Evolutionary conservation across 768 basidiomycete species (phyloP), one percentile per base, ranked within the genome.

Genomic region (Auricularia cornea): DNA sequence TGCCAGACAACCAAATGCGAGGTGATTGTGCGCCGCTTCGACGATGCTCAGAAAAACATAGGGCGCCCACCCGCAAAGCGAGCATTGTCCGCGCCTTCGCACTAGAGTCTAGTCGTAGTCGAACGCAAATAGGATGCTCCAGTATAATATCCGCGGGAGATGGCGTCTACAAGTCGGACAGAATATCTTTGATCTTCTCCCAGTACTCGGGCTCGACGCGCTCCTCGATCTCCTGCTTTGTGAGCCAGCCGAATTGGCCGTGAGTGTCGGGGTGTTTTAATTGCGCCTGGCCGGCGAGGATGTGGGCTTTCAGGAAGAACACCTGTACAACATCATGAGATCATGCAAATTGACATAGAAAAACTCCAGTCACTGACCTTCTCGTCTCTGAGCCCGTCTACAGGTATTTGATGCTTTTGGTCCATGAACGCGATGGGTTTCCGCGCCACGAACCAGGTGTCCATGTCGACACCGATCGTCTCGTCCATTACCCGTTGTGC

Each of bases 301-400:
- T 91, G 71, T 97, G 94, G 23, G 85, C 92, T 72, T 97, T 97
- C 79, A 90, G 90, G 79, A 97, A 92, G 78, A 98, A 99, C 23
- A 90, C 81, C 94, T 97, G n/a, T n/a, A 69, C 0, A 44, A 56
- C 16, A 26, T 18, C 29, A 35, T 56, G 54, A 5, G 64, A 32
- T n/a, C n/a, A 65, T 60, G 10, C 26, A 3, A 20, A 33, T 26
- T 14, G 30, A 16, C 44, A 62, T 51, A 57, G 30, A 57, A 29
- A 28, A 30, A 48, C 44, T n/a, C n/a, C 44, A 48, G 23, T 18
- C 26, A 16, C 18, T 31, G 16, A 57, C 54, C 54, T 57, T 57
- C 26, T 57, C 30, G 28, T 57, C 28, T 11, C 16, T 26, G 26
- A 28, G 23, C 18, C 30, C 54, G 54, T 57, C 30, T 26, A 31